Evolutionary conservation across 2,329 filamentous ascomycete genomes (phyloP), one percentile per base, ranked within the genome.

Genomic region (Cladosporium sp.): DNA sequence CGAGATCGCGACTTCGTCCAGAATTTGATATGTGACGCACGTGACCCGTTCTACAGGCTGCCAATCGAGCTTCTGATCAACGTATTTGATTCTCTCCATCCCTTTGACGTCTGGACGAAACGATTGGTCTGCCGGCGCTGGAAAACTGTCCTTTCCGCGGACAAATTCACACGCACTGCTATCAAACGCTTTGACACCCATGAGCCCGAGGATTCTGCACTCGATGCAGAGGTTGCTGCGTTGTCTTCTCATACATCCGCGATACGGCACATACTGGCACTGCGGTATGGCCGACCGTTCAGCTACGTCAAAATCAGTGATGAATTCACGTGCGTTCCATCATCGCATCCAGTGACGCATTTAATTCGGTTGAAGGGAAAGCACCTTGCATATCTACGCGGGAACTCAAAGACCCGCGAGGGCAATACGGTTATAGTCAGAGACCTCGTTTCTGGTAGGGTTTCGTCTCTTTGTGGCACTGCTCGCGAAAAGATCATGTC

Each of bases 51-150:
- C 32, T 66, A 63, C n/a, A 58, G 36, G 1, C 60, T 76, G 35
- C 74, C 75, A 4, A 15, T 71, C 13, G 75, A 77, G 64, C 62
- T 77, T 7, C 64, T 73, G 5, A 64, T 68, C 19, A 59, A 67
- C 4, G 55, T 75, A 15, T 74, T 76, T 58, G 57, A 59, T 32
- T 62, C 72, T 45, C 58, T 67, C 39, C 59, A 62, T 8, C 12
- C 65, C 2, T 61, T 58, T 10, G 52, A 60, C 15, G 52, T 64
- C 49, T 76, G 57, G 70, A 70, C 40, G 49, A 64, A 42, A 35
- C 68, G 45, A 62, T 66, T 4, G 58, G 70, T 75, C 32, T 73
- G 67, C 34, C 66, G 60, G 35, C 65, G 57, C 7, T 77, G 74
- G 74, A 60, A 58, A 4, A 22, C 53, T 9, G 25, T 66, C 1